These are phyloP conservation scores for Diaporthe ampelina DNA, from an alignment of 2,329 filamentous ascomycete species.

Conservation along the genomic window DNA sequence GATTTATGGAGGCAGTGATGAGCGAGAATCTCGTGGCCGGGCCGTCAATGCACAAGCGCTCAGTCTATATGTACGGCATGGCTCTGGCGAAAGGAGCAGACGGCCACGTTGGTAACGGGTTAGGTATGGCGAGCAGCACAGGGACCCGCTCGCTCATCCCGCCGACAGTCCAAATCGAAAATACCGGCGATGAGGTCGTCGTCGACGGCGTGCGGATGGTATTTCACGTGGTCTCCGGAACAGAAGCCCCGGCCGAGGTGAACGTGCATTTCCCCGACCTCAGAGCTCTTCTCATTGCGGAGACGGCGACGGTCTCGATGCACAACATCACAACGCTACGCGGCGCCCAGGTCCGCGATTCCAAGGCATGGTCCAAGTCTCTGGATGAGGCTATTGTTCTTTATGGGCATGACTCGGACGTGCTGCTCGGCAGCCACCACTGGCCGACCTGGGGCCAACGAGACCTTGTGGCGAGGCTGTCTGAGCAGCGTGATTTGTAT, in stretches of 20 bases:
- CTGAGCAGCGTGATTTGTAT: slow-evolving; percentile 56
- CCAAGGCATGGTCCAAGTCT: slow-evolving; percentile 55
- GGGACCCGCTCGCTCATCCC: slow-evolving; percentile 52
- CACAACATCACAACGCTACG: slow-evolving; percentile 59
- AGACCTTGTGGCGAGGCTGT: slow-evolving; percentile 46
- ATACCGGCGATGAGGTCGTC: slow-evolving; percentile 49
- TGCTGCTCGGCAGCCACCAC: slow-evolving; percentile 55
- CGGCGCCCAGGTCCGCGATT: slow-evolving; percentile 57
- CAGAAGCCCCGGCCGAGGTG: slow-evolving; percentile 59
- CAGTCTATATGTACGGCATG: slow-evolving; percentile 57
- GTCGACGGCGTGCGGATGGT: slow-evolving; percentile 55
- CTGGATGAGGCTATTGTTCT: slow-evolving; percentile 54
- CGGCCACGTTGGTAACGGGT: slow-evolving; percentile 55
- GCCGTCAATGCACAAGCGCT: slow-evolving; percentile 54
- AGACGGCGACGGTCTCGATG: slow-evolving; percentile 55
- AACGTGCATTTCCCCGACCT: slow-evolving; percentile 56
- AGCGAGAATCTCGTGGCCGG: slow-evolving; percentile 57
- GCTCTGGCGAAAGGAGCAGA: slow-evolving; percentile 47
- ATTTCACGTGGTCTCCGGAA: slow-evolving; percentile 57
- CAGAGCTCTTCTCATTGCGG: slow-evolving; percentile 54
- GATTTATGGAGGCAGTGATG: slow-evolving; percentile 55
- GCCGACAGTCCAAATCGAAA: slow-evolving; percentile 50
- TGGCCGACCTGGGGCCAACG: slow-evolving; percentile 58
- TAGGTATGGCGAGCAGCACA: slow-evolving; percentile 52
- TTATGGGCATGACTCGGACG: slow-evolving; percentile 50